Evolutionary conservation across 2,329 filamentous ascomycete genomes (phyloP).

Genomic region (Fusarium concolor): DNA sequence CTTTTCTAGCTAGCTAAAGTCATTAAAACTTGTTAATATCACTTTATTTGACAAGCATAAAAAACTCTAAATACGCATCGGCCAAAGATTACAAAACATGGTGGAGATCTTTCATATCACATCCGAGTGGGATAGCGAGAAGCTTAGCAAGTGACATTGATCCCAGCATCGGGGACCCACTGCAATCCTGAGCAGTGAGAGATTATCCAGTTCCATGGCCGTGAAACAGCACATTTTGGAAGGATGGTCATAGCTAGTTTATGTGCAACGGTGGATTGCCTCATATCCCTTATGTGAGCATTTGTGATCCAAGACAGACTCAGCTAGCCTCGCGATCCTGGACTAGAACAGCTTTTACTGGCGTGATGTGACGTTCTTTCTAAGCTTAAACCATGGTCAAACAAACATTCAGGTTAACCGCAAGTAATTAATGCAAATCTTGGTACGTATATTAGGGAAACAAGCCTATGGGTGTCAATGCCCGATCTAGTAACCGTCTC

Average conservation of each 20-base stretch:
- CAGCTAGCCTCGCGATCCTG: background rate
- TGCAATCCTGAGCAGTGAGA: constrained; percentile 8
- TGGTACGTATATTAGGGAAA: background rate
- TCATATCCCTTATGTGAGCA: constrained; percentile 42
- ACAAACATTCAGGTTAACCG: constrained; percentile 7
- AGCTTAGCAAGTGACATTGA: background rate
- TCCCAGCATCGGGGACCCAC: background rate
- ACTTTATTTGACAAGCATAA: constrained; percentile 3
- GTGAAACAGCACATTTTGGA: constrained; percentile 18
- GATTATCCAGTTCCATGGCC: background rate
- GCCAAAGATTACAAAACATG: constrained; percentile 4
- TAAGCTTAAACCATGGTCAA: constrained; percentile 24
- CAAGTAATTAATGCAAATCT: background rate
- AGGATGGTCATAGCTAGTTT: background rate
- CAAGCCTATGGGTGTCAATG: background rate
- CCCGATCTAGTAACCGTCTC: constrained; percentile 8
- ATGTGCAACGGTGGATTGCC: constrained; percentile 25
- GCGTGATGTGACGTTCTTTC: background rate
- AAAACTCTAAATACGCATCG: constrained; percentile 9
- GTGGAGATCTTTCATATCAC: background rate
- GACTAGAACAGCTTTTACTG: background rate
- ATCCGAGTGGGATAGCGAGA: constrained; percentile 10
- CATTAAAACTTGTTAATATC: background rate
- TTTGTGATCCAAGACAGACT: constrained; percentile 26
- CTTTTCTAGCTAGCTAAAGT: background rate